These are phyloP conservation scores for Ormosia emarginata DNA, from an alignment of 306 rosid genomes.

Conservation along the genomic window DNA sequence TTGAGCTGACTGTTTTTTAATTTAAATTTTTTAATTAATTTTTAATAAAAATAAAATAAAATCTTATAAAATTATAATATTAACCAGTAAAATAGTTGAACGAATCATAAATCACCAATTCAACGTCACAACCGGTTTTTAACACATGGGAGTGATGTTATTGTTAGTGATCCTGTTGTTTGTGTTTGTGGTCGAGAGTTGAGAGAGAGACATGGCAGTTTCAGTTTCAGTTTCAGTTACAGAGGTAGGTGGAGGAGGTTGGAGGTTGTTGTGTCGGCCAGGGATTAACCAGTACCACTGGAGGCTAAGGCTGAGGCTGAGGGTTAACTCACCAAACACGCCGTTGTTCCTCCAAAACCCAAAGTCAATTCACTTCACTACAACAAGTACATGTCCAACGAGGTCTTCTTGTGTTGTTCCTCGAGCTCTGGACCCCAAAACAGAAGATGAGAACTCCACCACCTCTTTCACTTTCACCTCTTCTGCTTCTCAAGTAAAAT, in stretches of 20 bases:
- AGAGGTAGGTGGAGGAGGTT: slow-evolving; percentile 2
- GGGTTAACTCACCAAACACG: not conserved
- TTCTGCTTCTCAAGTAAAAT: slow-evolving; percentile 32
- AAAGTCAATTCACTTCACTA: slow-evolving; percentile 20
- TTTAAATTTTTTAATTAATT: too few species aligned
- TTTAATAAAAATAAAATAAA: too few species aligned
- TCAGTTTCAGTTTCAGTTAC: not conserved
- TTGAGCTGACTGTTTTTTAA: too few species aligned
- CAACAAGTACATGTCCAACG: not conserved
- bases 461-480: not conserved
- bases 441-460: slow-evolving; percentile 21
- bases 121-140: too few species aligned
- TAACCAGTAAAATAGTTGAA: too few species aligned
- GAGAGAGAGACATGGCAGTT: slow-evolving; percentile 25
- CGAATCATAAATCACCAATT: too few species aligned
- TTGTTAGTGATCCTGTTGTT: not conserved
- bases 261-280: not conserved
- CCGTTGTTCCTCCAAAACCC: not conserved
- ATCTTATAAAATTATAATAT: too few species aligned
- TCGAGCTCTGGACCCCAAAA: slow-evolving; percentile 50
- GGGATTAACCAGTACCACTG: not conserved
- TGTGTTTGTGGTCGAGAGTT: slow-evolving; percentile 11
- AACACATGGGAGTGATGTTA: too few species aligned
- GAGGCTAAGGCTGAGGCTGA: not conserved
- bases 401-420: slow-evolving; percentile 8